phyloP scores from a whole-genome alignment of 192 early-diverging fungal genomes.

The Coemansia sp. region DNA sequence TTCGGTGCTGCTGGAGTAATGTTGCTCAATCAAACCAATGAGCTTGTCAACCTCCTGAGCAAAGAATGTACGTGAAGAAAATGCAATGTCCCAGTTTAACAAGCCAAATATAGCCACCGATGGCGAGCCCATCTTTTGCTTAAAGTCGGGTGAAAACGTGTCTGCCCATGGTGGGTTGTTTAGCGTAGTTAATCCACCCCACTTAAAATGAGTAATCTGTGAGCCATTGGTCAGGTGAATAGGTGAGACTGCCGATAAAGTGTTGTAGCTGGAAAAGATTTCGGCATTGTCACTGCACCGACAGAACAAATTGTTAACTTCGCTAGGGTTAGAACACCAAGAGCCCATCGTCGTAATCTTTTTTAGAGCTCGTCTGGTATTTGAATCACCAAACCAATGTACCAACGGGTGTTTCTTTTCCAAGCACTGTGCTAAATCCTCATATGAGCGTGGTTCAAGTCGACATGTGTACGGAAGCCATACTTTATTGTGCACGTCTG shows the following conservation, averaged over 20 bases:
- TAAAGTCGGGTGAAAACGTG: slow-evolving; percentile 7
- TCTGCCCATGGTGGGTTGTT: slow-evolving; percentile 49
- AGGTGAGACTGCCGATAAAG: neutral
- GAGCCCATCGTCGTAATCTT: slow-evolving; percentile 44
- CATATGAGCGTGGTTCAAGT: slow-evolving; percentile 28
- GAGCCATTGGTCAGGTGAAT: neutral
- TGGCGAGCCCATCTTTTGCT: slow-evolving; percentile 2
- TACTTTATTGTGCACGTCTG: slow-evolving; percentile 35
- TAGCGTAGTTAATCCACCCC: slow-evolving; percentile 54
- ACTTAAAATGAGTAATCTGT: slow-evolving; percentile 43
- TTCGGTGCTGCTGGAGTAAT: slow-evolving; percentile 20
- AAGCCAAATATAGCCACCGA: slow-evolving; percentile 43
- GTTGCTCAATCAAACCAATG: slow-evolving; percentile 18
- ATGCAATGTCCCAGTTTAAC: slow-evolving; percentile 57
- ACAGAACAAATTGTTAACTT: slow-evolving; percentile 22
- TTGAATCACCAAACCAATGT: slow-evolving; percentile 57
- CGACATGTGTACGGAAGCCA: slow-evolving; percentile 57
- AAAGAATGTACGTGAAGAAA: slow-evolving; percentile 29
- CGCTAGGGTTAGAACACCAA: slow-evolving; percentile 40
- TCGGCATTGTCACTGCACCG: slow-evolving; percentile 53
- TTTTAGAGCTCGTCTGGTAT: slow-evolving; percentile 53
- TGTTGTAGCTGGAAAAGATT: neutral
- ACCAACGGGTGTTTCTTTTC: slow-evolving; percentile 30
- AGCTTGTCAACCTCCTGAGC: slow-evolving; percentile 23
- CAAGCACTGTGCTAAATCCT: slow-evolving; percentile 43